A percentile compares a stretch with the other conserved stretches of the same genome.
These are phyloP conservation scores for Glonium stellatum DNA, from an alignment of 495 filamentous ascomycete species.

Conservation along the genomic window DNA sequence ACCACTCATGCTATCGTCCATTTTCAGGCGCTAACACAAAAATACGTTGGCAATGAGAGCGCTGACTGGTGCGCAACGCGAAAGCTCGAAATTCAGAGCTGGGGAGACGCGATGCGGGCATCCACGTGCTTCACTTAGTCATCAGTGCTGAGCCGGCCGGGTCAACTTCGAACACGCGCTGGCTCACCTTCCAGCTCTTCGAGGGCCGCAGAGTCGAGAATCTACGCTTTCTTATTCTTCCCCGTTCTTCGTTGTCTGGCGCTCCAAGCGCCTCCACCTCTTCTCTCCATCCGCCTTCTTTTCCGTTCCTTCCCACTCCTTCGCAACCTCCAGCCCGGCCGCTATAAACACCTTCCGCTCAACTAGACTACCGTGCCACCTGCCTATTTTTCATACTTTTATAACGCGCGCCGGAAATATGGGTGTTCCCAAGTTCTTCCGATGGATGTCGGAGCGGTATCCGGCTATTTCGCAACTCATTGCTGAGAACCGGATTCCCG, in stretches of 20 bases:
- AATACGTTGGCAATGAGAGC: not conserved
- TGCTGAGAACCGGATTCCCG: constrained; percentile 96
- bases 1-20: constrained; percentile 29
- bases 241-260: not conserved
- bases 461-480: constrained; percentile 98
- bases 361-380: not conserved
- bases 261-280: constrained; percentile 12
- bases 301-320: constrained; percentile 1
- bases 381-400: not conserved
- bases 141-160: not conserved
- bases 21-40: not conserved
- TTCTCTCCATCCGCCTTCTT: constrained; percentile 6
- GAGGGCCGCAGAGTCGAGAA: constrained; percentile 31
- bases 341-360: not conserved
- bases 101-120: not conserved
- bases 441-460: constrained; percentile 99
- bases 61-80: not conserved
- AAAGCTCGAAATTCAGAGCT: not conserved
- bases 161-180: not conserved
- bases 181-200: constrained; percentile 10
- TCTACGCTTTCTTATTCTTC: constrained; percentile 9
- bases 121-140: not conserved
- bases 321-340: not conserved
- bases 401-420: constrained; percentile 31
- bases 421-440: constrained; percentile 94